Conservation (phyloP, 2,329 filamentous ascomycete genomes). For the Hypoxylon sp. region DNA sequence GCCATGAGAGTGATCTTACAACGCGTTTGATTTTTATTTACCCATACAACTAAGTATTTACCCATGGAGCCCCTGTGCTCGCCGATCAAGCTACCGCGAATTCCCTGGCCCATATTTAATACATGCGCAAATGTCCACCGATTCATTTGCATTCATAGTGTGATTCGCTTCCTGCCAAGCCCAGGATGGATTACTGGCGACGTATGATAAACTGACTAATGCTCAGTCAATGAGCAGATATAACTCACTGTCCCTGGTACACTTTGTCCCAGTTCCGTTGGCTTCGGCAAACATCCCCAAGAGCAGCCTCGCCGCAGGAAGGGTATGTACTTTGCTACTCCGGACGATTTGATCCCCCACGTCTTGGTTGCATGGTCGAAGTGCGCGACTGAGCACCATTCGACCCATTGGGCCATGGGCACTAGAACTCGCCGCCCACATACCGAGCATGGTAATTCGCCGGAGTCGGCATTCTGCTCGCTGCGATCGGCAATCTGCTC, state of each 20-base stretch:
- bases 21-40: not conserved
- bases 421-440: slow-evolving; percentile 66
- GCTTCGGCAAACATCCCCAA: slow-evolving; percentile 62
- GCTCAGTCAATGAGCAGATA: not conserved
- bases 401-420: slow-evolving; percentile 72
- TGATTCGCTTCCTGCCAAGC: not conserved
- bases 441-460: slow-evolving; percentile 66
- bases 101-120: not conserved
- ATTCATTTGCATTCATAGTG: not conserved
- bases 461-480: slow-evolving; percentile 57
- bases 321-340: slow-evolving; percentile 23
- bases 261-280: slow-evolving; percentile 28
- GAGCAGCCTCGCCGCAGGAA: slow-evolving; percentile 59
- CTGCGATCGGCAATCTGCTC: slow-evolving; percentile 59
- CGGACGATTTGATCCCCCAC: not conserved
- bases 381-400: slow-evolving; percentile 67
- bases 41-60: not conserved
- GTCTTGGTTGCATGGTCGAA: not conserved
- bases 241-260: slow-evolving; percentile 34
- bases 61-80: not conserved
- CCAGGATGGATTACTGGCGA: not conserved
- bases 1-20: not conserved
- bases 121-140: not conserved
- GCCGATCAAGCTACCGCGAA: not conserved
- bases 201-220: not conserved